These are phyloP conservation scores for Globisporangium mamillatum DNA, from an alignment of 352 stramenopile species.

Conservation along the genomic window DNA sequence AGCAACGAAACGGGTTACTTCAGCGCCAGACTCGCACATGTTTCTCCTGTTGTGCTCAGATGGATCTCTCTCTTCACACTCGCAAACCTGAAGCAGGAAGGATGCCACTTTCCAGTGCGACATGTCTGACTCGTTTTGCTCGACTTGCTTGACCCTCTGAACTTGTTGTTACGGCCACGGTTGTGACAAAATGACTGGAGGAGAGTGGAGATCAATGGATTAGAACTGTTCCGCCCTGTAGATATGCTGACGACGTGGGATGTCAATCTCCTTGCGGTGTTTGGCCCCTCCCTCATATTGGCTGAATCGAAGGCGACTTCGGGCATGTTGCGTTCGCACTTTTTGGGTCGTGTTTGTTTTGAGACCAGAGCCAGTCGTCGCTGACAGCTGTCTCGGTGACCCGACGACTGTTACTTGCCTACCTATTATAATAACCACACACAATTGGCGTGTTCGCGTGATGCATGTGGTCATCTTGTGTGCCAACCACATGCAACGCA, in stretches of 20 bases:
- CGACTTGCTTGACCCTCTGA: not conserved
- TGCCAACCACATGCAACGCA: not conserved
- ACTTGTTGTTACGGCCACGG: not conserved
- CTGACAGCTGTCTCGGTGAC: not conserved
- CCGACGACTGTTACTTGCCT: not conserved
- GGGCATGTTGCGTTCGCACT: not conserved
- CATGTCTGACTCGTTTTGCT: conserved; percentile 5
- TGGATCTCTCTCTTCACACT: not conserved
- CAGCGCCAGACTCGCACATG: not conserved
- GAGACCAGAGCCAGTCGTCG: not conserved
- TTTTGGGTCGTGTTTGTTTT: not conserved
- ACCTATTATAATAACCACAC: not conserved
- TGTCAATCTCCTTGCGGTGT: conserved; percentile 1
- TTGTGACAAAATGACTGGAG: conserved; percentile 6
- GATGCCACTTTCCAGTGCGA: conserved; percentile 9
- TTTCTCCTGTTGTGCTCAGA: not conserved
- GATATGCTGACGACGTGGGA: not conserved
- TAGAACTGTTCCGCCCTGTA: not conserved
- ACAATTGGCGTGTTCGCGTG: not conserved
- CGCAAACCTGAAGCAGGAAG: not conserved
- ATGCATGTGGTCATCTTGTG: not conserved
- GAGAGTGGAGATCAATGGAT: conserved; percentile 8
- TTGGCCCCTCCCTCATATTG: not conserved
- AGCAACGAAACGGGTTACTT: not conserved
- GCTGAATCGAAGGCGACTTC: not conserved